Percentiles rank a stretch among this genome's conserved stretches.
Conservation (phyloP, 176 grass and related monocot species). For the Hsuehochloa calcarea region DNA sequence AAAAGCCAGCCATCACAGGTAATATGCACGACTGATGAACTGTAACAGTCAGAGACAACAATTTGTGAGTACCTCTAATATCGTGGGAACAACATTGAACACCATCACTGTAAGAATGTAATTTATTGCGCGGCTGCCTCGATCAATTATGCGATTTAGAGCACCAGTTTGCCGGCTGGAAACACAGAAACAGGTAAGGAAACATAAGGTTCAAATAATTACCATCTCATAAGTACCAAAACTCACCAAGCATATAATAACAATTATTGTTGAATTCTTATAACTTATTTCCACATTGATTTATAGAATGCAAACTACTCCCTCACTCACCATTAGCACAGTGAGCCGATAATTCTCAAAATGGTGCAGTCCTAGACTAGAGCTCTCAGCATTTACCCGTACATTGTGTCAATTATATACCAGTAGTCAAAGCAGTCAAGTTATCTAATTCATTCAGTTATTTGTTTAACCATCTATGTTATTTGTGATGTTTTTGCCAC, state of each 20-base stretch:
- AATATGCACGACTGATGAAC: conserved; percentile 12
- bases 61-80: conserved; percentile 74
- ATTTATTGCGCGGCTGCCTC: conserved; percentile 95
- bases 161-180: conserved; percentile 94
- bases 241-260: background rate
- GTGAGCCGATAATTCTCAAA: background rate
- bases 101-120: conserved; percentile 96
- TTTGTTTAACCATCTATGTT: background rate
- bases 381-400: background rate
- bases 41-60: background rate
- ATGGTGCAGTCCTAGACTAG: background rate
- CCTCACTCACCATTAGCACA: background rate
- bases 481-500: conserved; percentile 3
- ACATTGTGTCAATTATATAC: background rate
- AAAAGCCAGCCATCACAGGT: background rate
- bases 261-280: background rate
- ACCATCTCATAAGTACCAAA: background rate
- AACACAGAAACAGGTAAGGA: conserved; percentile 44
- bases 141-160: conserved; percentile 94
- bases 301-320: conserved; percentile 17
- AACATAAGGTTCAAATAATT: conserved; percentile 34
- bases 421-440: background rate
- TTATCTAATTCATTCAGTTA: background rate
- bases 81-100: conserved; percentile 92
- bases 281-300: conserved; percentile 6